A percentile compares a stretch with the other conserved stretches of the same genome.
These are phyloP conservation scores for Antarctomyces pellizariae DNA, from an alignment of 495 filamentous ascomycete species.

Conservation along the genomic window DNA sequence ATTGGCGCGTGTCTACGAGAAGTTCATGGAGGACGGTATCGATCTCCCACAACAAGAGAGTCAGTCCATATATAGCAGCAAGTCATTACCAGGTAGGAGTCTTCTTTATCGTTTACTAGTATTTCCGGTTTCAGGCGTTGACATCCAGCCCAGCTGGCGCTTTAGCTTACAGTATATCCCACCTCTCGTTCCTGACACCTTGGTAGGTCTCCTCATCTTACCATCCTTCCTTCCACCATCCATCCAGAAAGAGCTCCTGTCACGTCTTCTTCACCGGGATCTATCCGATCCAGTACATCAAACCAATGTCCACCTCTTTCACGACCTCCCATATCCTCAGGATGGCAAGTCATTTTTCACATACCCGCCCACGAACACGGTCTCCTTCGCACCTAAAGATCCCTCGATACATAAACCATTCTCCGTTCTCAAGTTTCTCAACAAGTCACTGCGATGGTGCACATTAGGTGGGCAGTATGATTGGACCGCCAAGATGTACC, in stretches of 20 bases:
- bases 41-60: background rate
- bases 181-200: slow-evolving; percentile 1
- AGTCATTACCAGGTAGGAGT: slow-evolving; percentile 3
- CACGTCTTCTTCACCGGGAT: slow-evolving; percentile 52
- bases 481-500: slow-evolving; percentile 72
- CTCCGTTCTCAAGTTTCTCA: slow-evolving; percentile 35
- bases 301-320: slow-evolving; percentile 75
- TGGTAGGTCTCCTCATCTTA: slow-evolving; percentile 45
- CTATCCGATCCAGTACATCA: slow-evolving; percentile 48
- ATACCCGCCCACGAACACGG: slow-evolving; percentile 14
- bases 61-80: slow-evolving; percentile 9
- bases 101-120: no score
- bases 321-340: slow-evolving; percentile 44
- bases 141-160: slow-evolving; percentile 2
- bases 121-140: slow-evolving; percentile 9
- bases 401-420: slow-evolving; percentile 43
- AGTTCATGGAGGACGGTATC: slow-evolving; percentile 2
- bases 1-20: slow-evolving; percentile 4
- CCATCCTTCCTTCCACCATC: slow-evolving; percentile 44
- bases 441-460: slow-evolving; percentile 71
- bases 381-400: slow-evolving; percentile 39
- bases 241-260: slow-evolving; percentile 43
- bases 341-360: slow-evolving; percentile 21
- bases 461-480: slow-evolving; percentile 88
- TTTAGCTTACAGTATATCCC: slow-evolving; percentile 1